Conservation (phyloP, 306 rosid species). For the Glycine soja region DNA sequence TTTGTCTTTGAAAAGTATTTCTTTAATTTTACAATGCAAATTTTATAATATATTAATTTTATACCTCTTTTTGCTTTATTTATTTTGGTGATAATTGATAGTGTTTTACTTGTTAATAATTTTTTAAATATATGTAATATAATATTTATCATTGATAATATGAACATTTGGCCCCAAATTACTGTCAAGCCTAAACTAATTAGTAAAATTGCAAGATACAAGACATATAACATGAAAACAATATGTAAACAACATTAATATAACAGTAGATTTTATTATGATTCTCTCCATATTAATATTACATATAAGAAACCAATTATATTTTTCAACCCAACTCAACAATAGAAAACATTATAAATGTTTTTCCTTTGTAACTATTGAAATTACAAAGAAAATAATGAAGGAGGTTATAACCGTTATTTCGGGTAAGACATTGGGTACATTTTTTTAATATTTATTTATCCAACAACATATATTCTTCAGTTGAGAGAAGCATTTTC, state of each 20-base stretch:
- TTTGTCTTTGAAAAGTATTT: not conserved
- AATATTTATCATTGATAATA: not conserved
- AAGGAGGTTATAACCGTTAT: conserved; percentile 25
- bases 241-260: not conserved
- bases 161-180: not conserved
- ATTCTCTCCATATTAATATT: too few relatives aligned
- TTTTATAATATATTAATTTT: not conserved
- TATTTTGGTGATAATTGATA: not conserved
- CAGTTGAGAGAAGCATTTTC: conserved; percentile 17
- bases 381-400: conserved; percentile 8
- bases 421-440: conserved; percentile 18
- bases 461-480: conserved; percentile 19
- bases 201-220: not conserved
- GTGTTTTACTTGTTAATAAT: not conserved
- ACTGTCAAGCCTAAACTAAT: too few relatives aligned
- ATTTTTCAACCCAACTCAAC: not conserved
- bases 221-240: not conserved
- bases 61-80: not conserved
- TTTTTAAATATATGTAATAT: too few relatives aligned
- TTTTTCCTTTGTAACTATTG: not conserved
- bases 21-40: not conserved
- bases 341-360: too few relatives aligned
- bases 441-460: not conserved
- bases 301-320: not conserved
- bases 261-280: too few relatives aligned